Evolutionary conservation across 345 rosid species (phyloP), one percentile per base, ranked within the genome.

Genomic region (Fremontodendron californicum): DNA sequence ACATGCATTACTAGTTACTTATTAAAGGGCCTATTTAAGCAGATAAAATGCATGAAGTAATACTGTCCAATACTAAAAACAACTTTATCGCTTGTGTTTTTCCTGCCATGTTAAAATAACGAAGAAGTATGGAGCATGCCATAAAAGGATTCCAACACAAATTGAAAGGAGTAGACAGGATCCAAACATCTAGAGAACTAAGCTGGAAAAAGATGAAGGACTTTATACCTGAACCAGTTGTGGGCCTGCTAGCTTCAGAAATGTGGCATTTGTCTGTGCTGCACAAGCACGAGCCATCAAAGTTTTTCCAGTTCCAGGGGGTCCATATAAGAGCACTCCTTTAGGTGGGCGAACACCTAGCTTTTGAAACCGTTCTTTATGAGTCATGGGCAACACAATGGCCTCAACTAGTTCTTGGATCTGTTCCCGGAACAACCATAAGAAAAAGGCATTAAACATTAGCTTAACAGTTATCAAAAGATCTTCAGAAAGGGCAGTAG

Each of bases 261-360:
- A 96, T 27, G 99, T 96, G 72, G 99, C 99, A 71, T 96, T 96
- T 79, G 98, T 96, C 77, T 94, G 99, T n/a, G 99, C 99, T 19
- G 99, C 99, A 85, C 99, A 96, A 61, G 99, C 99, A 76, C 99
- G 97, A 1, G 98, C 99, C 99, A 96, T 96, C 80, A 96, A 81
- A 65, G 99, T 96, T 78, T 96, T 96, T 72, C 99, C 99, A 61
- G 99, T 96, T 61, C 99, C 99, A 35, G 99, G 99, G 75, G 98
- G 99, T 64, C 97, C 99, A 85, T 96, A 94, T 64, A 94, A 85
- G 71, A 96, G 98, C 74, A 96, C 95, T 61, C 99, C 99, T 80
- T 96, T 96, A 18, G 99, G 99, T 77, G 98, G 99, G 25, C 99
- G 98, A 68, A 96, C 79, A 35, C 99, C 99, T 39, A 96, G 82